Percentiles rank a stretch among this genome's conserved stretches.
These are phyloP conservation scores for Chaetomium sp. DNA, from an alignment of 2,329 filamentous ascomycete genomes.

Conservation along the genomic window DNA sequence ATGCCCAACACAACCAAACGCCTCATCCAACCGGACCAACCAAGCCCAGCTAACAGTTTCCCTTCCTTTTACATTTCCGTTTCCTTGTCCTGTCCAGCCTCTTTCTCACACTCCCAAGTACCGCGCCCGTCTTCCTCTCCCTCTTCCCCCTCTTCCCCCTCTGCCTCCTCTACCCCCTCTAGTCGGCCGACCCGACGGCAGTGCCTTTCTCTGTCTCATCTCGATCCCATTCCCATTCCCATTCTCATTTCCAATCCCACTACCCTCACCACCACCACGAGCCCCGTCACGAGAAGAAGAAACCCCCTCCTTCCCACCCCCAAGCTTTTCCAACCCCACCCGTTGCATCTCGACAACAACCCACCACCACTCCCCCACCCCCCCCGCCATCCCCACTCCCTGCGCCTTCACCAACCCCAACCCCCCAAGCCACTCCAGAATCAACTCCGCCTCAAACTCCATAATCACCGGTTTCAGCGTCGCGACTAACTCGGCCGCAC, in stretches of 20 bases:
- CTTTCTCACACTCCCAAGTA: neutral
- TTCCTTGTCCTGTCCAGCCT: neutral
- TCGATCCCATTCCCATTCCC: neutral
- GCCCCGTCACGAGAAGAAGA: neutral
- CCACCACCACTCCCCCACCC: conserved; percentile 63
- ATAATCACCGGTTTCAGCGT: conserved; percentile 54
- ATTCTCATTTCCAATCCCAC: neutral
- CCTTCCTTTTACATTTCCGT: no score
- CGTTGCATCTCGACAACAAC: conserved; percentile 41
- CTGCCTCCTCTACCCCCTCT: neutral
- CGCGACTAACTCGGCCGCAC: conserved; percentile 44
- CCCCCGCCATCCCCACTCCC: conserved; percentile 27
- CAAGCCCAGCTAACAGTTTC: no score
- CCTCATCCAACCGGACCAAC: no score
- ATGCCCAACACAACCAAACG: no score
- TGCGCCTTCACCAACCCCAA: conserved; percentile 45
- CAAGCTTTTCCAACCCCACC: conserved; percentile 18
- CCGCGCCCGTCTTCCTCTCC: neutral
- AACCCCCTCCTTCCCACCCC: neutral
- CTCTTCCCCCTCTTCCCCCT: neutral
- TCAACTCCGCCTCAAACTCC: conserved; percentile 53
- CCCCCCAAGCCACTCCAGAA: conserved; percentile 52
- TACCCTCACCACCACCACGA: neutral
- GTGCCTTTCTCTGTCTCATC: conserved; percentile 5
- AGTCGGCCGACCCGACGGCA: conserved; percentile 5